A percentile compares a stretch with the other conserved stretches of the same genome.
Conservation (phyloP, 2,329 filamentous ascomycete species). For the Pseudocercospora fuligena region DNA sequence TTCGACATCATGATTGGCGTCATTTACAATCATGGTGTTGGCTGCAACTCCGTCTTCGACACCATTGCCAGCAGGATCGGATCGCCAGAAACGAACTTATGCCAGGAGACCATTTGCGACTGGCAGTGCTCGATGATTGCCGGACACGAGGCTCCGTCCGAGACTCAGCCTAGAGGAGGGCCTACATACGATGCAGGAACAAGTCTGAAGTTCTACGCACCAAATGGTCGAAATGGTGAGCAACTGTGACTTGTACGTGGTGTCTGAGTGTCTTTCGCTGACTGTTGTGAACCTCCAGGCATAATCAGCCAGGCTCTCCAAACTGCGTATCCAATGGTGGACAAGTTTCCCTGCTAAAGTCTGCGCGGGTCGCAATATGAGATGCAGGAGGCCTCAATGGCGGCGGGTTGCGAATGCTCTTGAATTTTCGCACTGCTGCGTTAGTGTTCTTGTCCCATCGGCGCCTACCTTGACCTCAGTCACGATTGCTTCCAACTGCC, state of each 20-base stretch:
- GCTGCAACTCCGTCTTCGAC: background rate
- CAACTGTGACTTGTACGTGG: background rate
- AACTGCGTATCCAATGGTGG: background rate
- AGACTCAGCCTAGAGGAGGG: background rate
- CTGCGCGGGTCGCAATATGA: background rate
- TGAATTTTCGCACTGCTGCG: background rate
- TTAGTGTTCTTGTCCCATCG: background rate
- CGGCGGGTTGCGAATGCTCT: no score
- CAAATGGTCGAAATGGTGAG: background rate
- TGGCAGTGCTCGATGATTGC: conserved; percentile 2
- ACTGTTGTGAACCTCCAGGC: background rate
- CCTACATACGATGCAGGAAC: background rate
- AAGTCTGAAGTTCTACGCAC: background rate
- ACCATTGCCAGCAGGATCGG: conserved; percentile 5
- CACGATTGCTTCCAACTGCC: background rate
- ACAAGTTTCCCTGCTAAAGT: background rate
- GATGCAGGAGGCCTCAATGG: background rate
- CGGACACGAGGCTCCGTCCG: background rate
- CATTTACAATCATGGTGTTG: background rate
- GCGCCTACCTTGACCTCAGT: background rate
- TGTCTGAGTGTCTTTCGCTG: background rate
- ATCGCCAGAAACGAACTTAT: background rate
- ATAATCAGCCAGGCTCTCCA: background rate
- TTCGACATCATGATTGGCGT: background rate
- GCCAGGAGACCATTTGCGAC: background rate